Conservation (phyloP, 306 rosid genomes). For the Rosa rugosa region DNA sequence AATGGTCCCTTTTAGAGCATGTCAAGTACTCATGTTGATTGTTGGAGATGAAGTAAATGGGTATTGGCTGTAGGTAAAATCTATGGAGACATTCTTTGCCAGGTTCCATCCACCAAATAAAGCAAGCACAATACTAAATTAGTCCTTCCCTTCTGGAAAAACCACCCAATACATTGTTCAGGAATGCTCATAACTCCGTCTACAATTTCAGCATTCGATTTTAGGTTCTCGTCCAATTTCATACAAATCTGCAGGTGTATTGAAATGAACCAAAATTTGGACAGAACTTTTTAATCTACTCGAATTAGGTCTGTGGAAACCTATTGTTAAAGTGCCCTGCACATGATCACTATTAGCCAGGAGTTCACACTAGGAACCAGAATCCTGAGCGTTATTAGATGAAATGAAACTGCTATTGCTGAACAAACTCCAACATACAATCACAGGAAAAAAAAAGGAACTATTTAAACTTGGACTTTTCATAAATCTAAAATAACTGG, state of each 20-base stretch:
- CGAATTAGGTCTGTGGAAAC: background rate
- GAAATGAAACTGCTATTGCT: background rate
- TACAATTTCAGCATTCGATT: background rate
- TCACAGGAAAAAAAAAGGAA: background rate
- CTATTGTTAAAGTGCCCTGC: background rate
- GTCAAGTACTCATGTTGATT: background rate
- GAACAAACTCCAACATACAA: background rate
- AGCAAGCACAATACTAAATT: background rate
- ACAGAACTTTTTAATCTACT: background rate
- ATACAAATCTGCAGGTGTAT: background rate
- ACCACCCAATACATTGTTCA: background rate
- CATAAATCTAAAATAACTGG: background rate
- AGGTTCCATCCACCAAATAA: background rate
- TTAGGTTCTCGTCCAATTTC: background rate
- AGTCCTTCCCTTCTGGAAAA: background rate
- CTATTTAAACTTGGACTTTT: background rate
- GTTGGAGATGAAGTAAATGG: background rate
- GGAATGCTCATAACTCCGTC: background rate
- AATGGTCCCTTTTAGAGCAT: slow-evolving; percentile 3
- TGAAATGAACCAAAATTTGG: background rate
- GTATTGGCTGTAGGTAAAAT: background rate
- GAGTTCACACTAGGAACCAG: background rate
- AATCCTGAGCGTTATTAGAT: background rate
- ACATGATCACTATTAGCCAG: background rate
- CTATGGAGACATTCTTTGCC: background rate